Conservation (phyloP, 176 grass and related monocot genomes). For the Phoenix roebelenii region DNA sequence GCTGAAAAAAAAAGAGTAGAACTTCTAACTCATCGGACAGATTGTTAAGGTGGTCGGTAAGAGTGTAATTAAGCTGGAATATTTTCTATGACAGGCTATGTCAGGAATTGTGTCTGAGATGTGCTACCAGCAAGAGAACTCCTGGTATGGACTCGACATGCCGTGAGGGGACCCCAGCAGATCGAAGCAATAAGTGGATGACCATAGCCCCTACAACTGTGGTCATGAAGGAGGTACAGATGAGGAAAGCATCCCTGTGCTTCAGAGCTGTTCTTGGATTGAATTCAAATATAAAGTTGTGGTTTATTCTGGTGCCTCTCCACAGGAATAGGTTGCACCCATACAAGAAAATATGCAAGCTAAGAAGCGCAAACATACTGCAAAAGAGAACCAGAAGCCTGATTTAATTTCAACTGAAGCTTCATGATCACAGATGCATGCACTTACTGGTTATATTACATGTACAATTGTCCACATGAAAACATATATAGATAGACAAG, state of each 20-base stretch:
- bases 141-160: slow-evolving; percentile 55
- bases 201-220: slow-evolving; percentile 52
- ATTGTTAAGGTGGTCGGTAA: too few species aligned
- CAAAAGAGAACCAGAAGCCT: background rate
- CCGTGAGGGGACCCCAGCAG: slow-evolving; percentile 24
- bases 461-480: too few species aligned
- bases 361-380: slow-evolving; percentile 93
- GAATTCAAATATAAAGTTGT: slow-evolving; percentile 93
- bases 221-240: slow-evolving; percentile 76
- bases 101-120: background rate
- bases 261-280: slow-evolving; percentile 51
- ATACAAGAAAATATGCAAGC: slow-evolving; percentile 81
- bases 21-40: background rate
- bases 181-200: slow-evolving; percentile 57
- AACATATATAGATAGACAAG: too few species aligned
- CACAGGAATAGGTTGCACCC: slow-evolving; percentile 88
- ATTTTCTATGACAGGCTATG: background rate
- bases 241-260: slow-evolving; percentile 77
- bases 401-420: too few species aligned
- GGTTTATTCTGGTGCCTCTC: slow-evolving; percentile 71
- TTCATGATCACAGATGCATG: too few species aligned
- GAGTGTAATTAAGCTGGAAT: too few species aligned
- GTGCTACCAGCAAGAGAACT: slow-evolving; percentile 56
- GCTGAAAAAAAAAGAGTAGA: slow-evolving; percentile 28
- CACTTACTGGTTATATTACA: too few species aligned